Base-by-base conservation (phyloP, 1,284 basidiomycete genomes). In the Tylopilus sp. region DNA sequence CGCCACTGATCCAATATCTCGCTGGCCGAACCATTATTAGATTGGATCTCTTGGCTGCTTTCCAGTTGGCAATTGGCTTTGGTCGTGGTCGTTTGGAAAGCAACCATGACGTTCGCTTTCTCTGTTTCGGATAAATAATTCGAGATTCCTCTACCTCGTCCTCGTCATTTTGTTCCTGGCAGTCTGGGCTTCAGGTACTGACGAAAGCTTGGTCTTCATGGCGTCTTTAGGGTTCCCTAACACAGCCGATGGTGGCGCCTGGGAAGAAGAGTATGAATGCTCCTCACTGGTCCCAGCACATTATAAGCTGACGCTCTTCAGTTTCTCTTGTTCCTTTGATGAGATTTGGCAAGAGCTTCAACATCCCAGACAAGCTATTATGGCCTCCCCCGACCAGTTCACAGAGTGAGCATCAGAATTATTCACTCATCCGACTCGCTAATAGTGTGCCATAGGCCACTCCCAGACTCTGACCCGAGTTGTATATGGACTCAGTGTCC, bases 311-410 rank as follows among this genome's bases (percentile, higher is more conserved):
- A 45, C 22, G 6, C 5, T 28, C 15, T 9, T 24, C 35, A 65
- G 61, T 22, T 20, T 42, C 5, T 1, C 1, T n/a, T 10, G 6
- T 28, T 19, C 17, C 24, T 1, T 3, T 6, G 19, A 40, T 26
- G 29, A 10, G 1, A 8, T 10, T 19, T 22, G 6, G 39, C n/a
- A 25, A 1, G 10, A n/a, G 19, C 7, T 4, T 8, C 6, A 4
- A 24, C 11, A 0, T 10, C 1, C 6, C 11, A 1, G 19, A 20
- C 10, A 17, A 1, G 8, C 1, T 15, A 2, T 56, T 2, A 10
- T 6, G 1, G 7, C 14, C n/a, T 65, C 60, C 35, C 61, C 63
- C 0, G 22, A 19, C 2, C 50, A 48, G n/a, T 2, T 24, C 2
- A 3, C 5, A 8, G 1, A 5, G 61, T 66, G 5, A 55, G 59